Base-by-base conservation (phyloP, 805 yeast genomes). In the Kluyveromyces nonfermentans region DNA sequence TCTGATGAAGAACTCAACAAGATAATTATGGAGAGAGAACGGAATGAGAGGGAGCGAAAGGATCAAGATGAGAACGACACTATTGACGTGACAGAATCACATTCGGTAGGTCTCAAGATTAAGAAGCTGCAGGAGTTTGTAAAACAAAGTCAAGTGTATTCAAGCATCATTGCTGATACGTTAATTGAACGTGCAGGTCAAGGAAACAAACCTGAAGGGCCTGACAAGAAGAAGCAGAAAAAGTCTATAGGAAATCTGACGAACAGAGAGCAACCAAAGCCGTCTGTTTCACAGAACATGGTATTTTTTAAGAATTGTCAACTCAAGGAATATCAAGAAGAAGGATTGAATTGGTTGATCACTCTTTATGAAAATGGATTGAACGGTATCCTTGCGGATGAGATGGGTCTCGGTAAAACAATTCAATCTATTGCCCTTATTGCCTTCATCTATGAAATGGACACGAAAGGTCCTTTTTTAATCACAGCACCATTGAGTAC, bases 381-480 rank as follows among this genome's bases (percentile, higher is more conserved):
- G 22, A 90, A 90, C 61, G 98, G 97, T 2, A 89, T 93, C 31
- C 67, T 93, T 17, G 97, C 97, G 0, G 97, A 93, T 65, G 97
- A 90, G 62, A 90, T 90, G 98, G 97, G 97, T 0, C 68, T 90
- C 20, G 98, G 98, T 1, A 90, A 90, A 59, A 93, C 98, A 0
- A 63, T 90, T 7, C 96, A 93, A 61, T 82, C 93, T 35, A 86
- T 90, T 44, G 75, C 96, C 0, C 71, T 90, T 47, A 54, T 88
- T 4, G 77, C 86, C 5, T 85, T 82, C 55, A 67, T 89, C 32
- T 73, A 82, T 37, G 96, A 86, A 51, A 79, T 85, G 60, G 88
- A 85, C 3, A 76, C 86, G 1, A 63, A 67, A 33, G 95, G 95
- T 0, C 93, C 94, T 0, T 86, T 84, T 53, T 62, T 86, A 33